Base-by-base conservation (phyloP, 495 filamentous ascomycete species). In the Cercophora newfieldiana region DNA sequence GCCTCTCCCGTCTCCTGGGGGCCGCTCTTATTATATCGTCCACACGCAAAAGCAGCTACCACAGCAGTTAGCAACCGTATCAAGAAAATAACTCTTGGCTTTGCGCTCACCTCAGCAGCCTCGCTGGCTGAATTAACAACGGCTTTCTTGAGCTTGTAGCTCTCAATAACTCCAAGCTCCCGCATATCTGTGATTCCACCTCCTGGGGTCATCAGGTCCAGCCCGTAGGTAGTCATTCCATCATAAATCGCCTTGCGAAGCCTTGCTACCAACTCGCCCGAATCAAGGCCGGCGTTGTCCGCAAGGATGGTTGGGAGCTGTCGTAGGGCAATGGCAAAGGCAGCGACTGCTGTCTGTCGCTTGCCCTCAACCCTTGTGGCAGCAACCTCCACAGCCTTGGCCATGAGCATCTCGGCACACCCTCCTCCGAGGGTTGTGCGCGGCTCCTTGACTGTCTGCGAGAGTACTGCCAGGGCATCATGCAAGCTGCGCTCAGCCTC, bases 331-430 rank as follows among this genome's bases (percentile, higher is more conserved):
- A 87, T 86, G 6, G 94, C 90, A 72, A 97, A 99, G 0, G 92
- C 85, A 70, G 94, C 89, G 22, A 97, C 94, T 7, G 95, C 95
- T 66, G 96, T 85, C 64, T 95, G 93, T 79, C 94, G 96, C 88
- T 99, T 99, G 72, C 95, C 95, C 33, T 93, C 91, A 16, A 96
- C 91, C 74, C 96, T 94, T 59, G 94, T 92, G 7, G 94, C 94
- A 19, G 93, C 94, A 56, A 92, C 89, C 74, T 97, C 96, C 47
- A 98, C 95, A 49, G 95, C 95, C 81, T 97, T 97, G 66, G 94
- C 91, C 95, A 99, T 99, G 64, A 96, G 80, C 94, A 97, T 97
- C 86, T 99, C 95, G 0, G 94, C 94, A 72, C 93, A 97, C 19
- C 95, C 95, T 73, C 95, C 95, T 28, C 95, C 95, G 5, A 99